Conservation (phyloP, 192 early-diverging fungal genomes). For the Irineochytrium annulatum region DNA sequence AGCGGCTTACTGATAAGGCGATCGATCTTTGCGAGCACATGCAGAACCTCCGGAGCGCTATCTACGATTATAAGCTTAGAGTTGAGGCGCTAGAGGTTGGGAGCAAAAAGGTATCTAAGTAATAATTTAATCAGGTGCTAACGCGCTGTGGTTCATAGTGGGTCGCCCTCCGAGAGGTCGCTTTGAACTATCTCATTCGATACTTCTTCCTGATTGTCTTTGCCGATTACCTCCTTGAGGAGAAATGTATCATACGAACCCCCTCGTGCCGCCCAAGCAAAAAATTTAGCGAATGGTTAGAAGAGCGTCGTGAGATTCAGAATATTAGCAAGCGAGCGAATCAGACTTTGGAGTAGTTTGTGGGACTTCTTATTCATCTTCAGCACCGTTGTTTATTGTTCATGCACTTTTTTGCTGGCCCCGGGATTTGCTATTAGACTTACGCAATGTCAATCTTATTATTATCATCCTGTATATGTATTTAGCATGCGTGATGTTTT, state of each 20-base stretch:
- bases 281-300: slow-evolving; percentile 52
- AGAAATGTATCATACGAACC: slow-evolving; percentile 4
- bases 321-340: slow-evolving; percentile 37
- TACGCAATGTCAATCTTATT: no score
- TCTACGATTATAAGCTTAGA: slow-evolving; percentile 56
- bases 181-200: slow-evolving; percentile 56
- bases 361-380: no score
- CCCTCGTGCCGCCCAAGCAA: slow-evolving; percentile 24
- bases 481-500: no score
- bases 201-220: slow-evolving; percentile 66
- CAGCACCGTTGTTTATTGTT: no score
- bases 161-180: slow-evolving; percentile 29
- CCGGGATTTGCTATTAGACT: no score
- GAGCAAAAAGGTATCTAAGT: slow-evolving; percentile 12
- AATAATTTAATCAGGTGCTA: not conserved
- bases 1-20: slow-evolving; percentile 51
- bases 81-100: slow-evolving; percentile 38
- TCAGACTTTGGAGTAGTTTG: slow-evolving; percentile 32
- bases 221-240: slow-evolving; percentile 62
- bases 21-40: slow-evolving; percentile 65
- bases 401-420: no score
- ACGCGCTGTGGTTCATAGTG: slow-evolving; percentile 26
- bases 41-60: slow-evolving; percentile 58
- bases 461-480: no score
- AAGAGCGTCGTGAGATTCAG: slow-evolving; percentile 52